These are phyloP conservation scores for Rhodosporidiobolus sp. DNA, from an alignment of 768 basidiomycete genomes.

Conservation along the genomic window DNA sequence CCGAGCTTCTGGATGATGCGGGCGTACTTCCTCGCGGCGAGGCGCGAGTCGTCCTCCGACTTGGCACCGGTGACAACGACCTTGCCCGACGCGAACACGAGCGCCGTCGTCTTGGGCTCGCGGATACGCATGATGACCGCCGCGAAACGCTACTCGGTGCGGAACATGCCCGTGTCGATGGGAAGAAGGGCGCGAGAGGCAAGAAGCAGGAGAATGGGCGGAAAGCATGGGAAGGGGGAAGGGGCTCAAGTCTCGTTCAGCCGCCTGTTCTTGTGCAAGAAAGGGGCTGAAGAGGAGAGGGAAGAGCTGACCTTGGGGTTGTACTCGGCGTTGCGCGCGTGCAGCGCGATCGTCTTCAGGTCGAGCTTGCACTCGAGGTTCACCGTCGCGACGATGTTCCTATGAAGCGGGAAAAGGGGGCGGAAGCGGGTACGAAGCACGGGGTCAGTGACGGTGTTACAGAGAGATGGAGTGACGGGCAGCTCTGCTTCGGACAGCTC, in stretches of 20 bases:
- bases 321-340: slow-evolving; percentile 98
- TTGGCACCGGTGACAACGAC: slow-evolving; percentile 99
- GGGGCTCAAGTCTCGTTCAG: slow-evolving; percentile 45
- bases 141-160: slow-evolving; percentile 85
- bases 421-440: background rate
- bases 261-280: background rate
- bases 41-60: slow-evolving; percentile 93
- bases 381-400: slow-evolving; percentile 96
- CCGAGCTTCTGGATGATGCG: slow-evolving; percentile 99
- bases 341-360: slow-evolving; percentile 95
- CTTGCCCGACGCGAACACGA: slow-evolving; percentile 99
- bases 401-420: slow-evolving; percentile 10
- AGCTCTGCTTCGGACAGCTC: no score
- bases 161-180: no score
- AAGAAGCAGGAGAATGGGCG: background rate
- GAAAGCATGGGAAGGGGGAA: background rate
- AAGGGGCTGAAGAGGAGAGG: background rate
- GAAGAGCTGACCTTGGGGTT: slow-evolving; percentile 91
- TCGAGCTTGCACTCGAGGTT: slow-evolving; percentile 95
- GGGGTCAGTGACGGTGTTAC: background rate
- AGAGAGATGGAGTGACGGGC: background rate
- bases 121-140: slow-evolving; percentile 99
- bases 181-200: slow-evolving; percentile 54
- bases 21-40: slow-evolving; percentile 97
- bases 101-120: slow-evolving; percentile 97